These are phyloP conservation scores for Sphagnum fallax DNA, from an alignment of 228 moss, liverwort and hornwort genomes.

Conservation along the genomic window DNA sequence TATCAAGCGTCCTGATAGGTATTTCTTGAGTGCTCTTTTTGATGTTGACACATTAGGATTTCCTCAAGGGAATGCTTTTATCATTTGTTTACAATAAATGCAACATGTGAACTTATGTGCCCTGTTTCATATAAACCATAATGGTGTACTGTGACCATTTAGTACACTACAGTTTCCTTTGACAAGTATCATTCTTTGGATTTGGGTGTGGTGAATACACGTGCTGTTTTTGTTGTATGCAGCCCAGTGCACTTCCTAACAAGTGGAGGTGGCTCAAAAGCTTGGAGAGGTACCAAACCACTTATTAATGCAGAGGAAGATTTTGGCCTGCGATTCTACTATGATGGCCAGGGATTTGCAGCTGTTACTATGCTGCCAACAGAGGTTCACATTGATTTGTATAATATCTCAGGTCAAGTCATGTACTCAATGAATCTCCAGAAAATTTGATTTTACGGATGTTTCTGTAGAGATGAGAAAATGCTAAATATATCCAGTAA, in stretches of 20 bases:
- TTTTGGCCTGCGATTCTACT: constrained; percentile 18
- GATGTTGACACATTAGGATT: too few species aligned
- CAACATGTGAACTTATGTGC: too few species aligned
- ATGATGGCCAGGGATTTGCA: constrained; percentile 44
- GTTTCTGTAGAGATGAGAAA: too few species aligned
- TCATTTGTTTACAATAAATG: too few species aligned
- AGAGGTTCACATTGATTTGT: constrained; percentile 9
- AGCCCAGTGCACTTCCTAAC: constrained; percentile 39
- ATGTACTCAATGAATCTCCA: constrained; percentile 18
- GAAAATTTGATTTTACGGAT: not conserved
- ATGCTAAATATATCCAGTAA: too few species aligned
- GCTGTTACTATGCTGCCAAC: constrained; percentile 23
- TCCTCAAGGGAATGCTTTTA: too few species aligned
- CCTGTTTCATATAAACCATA: too few species aligned
- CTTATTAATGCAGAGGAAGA: constrained; percentile 1
- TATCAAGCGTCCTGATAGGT: constrained; percentile 37
- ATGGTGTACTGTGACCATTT: too few species aligned
- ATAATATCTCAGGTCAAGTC: constrained; percentile 23
- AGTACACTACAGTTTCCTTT: too few species aligned
- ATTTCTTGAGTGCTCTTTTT: not conserved
- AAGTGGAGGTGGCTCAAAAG: constrained; percentile 40
- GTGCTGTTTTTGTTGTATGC: constrained; percentile 2
- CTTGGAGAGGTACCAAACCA: constrained; percentile 18
- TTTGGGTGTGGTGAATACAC: too few species aligned
- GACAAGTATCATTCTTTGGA: too few species aligned